These are phyloP conservation scores for Pugionium dolabratum DNA, from an alignment of 345 rosid species.

Conservation along the genomic window DNA sequence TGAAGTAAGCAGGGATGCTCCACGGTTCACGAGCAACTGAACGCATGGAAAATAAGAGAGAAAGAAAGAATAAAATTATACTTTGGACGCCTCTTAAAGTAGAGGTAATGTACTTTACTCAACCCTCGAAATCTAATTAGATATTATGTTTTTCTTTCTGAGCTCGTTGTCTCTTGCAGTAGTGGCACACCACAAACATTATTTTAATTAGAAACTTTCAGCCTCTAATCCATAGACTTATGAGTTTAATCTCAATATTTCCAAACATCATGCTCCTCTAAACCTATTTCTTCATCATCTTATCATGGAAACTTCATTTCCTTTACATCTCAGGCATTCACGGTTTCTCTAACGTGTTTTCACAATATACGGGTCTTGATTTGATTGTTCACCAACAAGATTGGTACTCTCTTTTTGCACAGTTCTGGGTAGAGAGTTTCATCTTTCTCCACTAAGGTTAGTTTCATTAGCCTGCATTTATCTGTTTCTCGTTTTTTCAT, in stretches of 20 bases:
- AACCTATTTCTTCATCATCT: slow-evolving; percentile 15
- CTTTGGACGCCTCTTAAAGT: slow-evolving; percentile 10
- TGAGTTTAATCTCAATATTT: slow-evolving; percentile 18
- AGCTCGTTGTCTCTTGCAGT: slow-evolving; percentile 28
- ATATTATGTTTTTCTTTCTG: slow-evolving; percentile 10
- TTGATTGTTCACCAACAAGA: neutral
- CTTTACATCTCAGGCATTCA: slow-evolving; percentile 13
- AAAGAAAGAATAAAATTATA: neutral
- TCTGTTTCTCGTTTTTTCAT: slow-evolving; percentile 19
- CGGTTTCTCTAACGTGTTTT: neutral
- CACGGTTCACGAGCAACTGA: neutral
- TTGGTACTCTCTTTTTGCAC: slow-evolving; percentile 4
- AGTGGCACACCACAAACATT: slow-evolving; percentile 42
- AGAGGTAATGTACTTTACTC: slow-evolving; percentile 27
- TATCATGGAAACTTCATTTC: slow-evolving; percentile 11
- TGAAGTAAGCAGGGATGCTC: neutral
- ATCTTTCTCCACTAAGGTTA: slow-evolving; percentile 27
- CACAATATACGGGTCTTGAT: neutral
- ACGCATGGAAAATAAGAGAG: slow-evolving; percentile 14
- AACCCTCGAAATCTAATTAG: slow-evolving; percentile 32
- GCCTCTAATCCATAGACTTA: slow-evolving; percentile 29
- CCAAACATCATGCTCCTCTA: slow-evolving; percentile 24
- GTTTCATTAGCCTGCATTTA: neutral
- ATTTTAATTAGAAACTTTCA: slow-evolving; percentile 34
- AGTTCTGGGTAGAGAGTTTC: slow-evolving; percentile 10